phyloP scores from a whole-genome alignment of 169 alveolate species.

The Cryptosporidium bovis region DNA sequence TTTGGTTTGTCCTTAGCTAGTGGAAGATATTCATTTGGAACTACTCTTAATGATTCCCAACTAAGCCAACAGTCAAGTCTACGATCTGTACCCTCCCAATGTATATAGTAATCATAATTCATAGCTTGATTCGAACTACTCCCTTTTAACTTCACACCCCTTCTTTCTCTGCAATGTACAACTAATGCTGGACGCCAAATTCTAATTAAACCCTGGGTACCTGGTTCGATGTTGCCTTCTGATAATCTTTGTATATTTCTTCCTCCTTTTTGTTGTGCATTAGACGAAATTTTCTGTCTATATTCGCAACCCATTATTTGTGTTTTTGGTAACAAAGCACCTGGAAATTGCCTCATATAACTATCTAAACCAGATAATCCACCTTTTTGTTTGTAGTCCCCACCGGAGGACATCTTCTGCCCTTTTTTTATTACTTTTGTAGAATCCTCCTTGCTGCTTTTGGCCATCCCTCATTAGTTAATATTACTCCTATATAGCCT shows the following conservation, averaged over 20 bases:
- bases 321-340: conserved; percentile 59
- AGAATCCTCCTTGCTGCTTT: conserved; percentile 38
- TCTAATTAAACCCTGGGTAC: conserved; percentile 17
- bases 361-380: conserved; percentile 58
- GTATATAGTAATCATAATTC: conserved; percentile 89
- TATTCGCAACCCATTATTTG: conserved; percentile 72
- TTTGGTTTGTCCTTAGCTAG: conserved; percentile 44
- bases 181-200: conserved; percentile 71
- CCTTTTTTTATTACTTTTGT: conserved; percentile 57
- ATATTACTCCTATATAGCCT: too few species aligned
- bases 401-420: conserved; percentile 60
- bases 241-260: conserved; percentile 26
- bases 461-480: conserved; percentile 26
- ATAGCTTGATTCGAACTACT: conserved; percentile 22
- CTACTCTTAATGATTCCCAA: conserved; percentile 83
- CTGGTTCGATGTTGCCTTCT: conserved; percentile 39
- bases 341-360: conserved; percentile 67
- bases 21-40: conserved; percentile 66
- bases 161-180: conserved; percentile 53
- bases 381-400: conserved; percentile 6
- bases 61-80: conserved; percentile 89
- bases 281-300: conserved; percentile 26
- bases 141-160: conserved; percentile 33
- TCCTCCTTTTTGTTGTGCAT: conserved; percentile 3
- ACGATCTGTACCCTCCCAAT: conserved; percentile 89